Evolutionary conservation across 805 yeast species (phyloP), one percentile per base, ranked within the genome.

Genomic region (Kodamaea sagamina): DNA sequence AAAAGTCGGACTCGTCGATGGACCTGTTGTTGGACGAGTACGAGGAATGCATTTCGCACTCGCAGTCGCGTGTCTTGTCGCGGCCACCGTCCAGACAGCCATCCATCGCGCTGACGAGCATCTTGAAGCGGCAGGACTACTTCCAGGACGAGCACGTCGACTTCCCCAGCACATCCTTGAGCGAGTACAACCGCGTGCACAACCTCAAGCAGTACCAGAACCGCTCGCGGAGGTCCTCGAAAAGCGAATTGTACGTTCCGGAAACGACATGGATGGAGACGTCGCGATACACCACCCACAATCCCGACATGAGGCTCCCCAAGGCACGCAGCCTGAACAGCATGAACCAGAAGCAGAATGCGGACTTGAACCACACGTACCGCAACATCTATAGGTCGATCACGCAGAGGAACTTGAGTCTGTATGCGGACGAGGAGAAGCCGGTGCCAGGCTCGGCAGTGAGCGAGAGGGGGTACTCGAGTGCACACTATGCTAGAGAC

Each of bases 201-300:
- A 59, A 55, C 27, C 34, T 29, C 34, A 29, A 29, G 42, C 43
- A 32, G 43, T 10, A 36, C 46, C 24, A 48, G 34, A 10, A 53
- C 64, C 29, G 34, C 19, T 68, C 74, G 3, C 47, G 72, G 17
- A 51, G 68, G 40, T 68, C 74, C 4, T 66, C 74, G 4, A 53
- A 61, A 31, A 68, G 74, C 51, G 75, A 71, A 24, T 52, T 61
- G 32, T 70, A 75, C 50, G 57, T 63, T 2, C 59, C 72, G 10
- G 78, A 73, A 32, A 65, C 72, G 13, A 72, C 68, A 43, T 77
- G 82, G 81, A 75, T 77, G 80, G 81, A 76, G 42, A 74, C 79
- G 3, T 29, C 34, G 4, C 17, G 34, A 3, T 29, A 29, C 34
- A 15, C 34, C 5, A 4, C 17, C 10, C 34, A 35, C 11, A 17